These are phyloP conservation scores for Talaromyces sp. DNA, from an alignment of 2,329 filamentous ascomycete genomes.

Conservation along the genomic window DNA sequence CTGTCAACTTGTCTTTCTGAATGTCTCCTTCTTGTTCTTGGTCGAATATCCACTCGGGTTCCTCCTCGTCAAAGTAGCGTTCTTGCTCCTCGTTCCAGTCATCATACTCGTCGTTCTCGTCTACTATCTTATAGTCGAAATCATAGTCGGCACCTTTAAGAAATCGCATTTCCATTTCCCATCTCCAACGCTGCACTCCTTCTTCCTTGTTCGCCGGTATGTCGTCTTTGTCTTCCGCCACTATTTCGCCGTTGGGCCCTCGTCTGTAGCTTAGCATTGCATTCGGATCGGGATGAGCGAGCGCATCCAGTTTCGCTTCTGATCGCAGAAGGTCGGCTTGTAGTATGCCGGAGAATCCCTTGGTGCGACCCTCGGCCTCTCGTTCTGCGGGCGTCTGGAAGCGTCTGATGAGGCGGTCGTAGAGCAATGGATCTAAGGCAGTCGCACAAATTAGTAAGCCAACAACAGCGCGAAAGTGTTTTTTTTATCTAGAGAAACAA, in stretches of 20 bases:
- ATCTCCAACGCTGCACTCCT: conserved; percentile 63
- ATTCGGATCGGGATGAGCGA: conserved; percentile 51
- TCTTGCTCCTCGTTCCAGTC: conserved; percentile 63
- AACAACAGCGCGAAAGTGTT: neutral
- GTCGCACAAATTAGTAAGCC: conserved; percentile 22
- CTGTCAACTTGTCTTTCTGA: conserved; percentile 30
- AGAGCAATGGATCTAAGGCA: conserved; percentile 65
- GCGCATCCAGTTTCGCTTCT: conserved; percentile 65
- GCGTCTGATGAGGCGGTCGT: conserved; percentile 71
- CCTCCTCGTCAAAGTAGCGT: conserved; percentile 73
- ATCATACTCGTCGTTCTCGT: conserved; percentile 68
- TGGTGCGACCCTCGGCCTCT: conserved; percentile 64
- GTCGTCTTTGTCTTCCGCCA: conserved; percentile 55
- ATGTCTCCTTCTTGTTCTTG: conserved; percentile 34
- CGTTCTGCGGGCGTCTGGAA: conserved; percentile 71
- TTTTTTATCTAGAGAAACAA: conserved; percentile 29
- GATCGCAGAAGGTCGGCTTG: conserved; percentile 72
- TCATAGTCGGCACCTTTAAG: conserved; percentile 68
- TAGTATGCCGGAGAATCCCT: conserved; percentile 73
- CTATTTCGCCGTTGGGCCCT: conserved; percentile 51
- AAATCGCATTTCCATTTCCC: conserved; percentile 69
- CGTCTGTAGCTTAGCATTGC: conserved; percentile 47
- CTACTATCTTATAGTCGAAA: conserved; percentile 69
- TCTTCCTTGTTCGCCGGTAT: conserved; percentile 58
- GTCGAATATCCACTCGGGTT: conserved; percentile 59